A percentile compares a stretch with the other conserved stretches of the same genome.
phyloP scores from a whole-genome alignment of 2,329 filamentous ascomycete genomes.

The Capronia americana region DNA sequence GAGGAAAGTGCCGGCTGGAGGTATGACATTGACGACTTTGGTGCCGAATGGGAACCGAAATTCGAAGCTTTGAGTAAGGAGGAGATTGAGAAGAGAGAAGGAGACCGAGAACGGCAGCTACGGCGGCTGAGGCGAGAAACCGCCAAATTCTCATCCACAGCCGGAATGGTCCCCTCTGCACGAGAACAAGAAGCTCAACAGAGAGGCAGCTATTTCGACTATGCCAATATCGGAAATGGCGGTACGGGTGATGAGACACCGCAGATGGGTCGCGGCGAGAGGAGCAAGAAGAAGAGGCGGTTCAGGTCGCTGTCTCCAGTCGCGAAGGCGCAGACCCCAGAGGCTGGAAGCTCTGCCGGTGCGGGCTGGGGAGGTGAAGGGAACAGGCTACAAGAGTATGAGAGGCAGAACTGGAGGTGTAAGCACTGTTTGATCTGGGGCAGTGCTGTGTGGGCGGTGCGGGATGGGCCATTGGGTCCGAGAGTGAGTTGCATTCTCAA shows the following conservation, averaged over 20 bases:
- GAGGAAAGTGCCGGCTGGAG: conserved; percentile 88
- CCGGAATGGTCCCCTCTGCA: conserved; percentile 67
- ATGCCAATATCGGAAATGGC: conserved; percentile 50
- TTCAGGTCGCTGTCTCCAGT: conserved; percentile 87
- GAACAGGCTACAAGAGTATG: conserved; percentile 69
- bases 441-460: conserved; percentile 89
- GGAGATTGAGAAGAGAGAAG: conserved; percentile 96
- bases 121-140: conserved; percentile 87
- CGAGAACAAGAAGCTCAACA: conserved; percentile 71
- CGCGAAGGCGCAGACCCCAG: conserved; percentile 77
- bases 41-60: conserved; percentile 82
- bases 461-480: conserved; percentile 84
- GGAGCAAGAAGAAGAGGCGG: conserved; percentile 92
- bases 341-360: conserved; percentile 58
- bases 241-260: conserved; percentile 67
- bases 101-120: conserved; percentile 89
- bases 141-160: conserved; percentile 85
- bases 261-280: conserved; percentile 82
- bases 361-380: conserved; percentile 73
- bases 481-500: conserved; percentile 65
- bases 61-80: conserved; percentile 85
- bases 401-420: conserved; percentile 85
- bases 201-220: conserved; percentile 64
- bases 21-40: conserved; percentile 90
- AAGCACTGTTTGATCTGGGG: conserved; percentile 87